Evolutionary conservation across 768 basidiomycete genomes (phyloP), one percentile per base, ranked within the genome.

Genomic region (Rhizopogon vesiculosus): DNA sequence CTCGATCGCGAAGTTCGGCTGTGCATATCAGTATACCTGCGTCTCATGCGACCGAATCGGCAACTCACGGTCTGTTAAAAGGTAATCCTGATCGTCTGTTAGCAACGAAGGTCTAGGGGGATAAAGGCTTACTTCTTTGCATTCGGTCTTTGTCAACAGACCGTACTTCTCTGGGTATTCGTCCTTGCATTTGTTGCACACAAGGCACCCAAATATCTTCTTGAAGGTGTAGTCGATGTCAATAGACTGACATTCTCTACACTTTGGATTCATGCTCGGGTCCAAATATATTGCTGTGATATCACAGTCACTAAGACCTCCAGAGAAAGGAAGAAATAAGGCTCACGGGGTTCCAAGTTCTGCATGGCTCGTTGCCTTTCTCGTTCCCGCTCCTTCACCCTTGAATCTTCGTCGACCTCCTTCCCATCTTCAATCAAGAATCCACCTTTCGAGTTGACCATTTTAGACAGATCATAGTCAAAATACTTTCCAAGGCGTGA

Each of bases 121-220:
- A 42, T 31, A 19, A 22, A 19, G 7, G 65, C 82, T 43, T 60
- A 89, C 92, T 77, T 93, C 89, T 72, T 95, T 97, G 71, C 96
- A 98, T 73, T 99, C 97, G 0, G 97, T 98, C 76, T 99, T 99
- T 6, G 97, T 99, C 55, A 99, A 71, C 7, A 99, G 76, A 67
- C 93, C 91, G 66, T 97, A 99, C 70, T 87, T 91, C 64, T 98
- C 95, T 7, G 94, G 91, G 54, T 84, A 80, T 56, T 87, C 85
- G 63, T 94, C 86, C 75, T 95, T 93, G 71, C 95, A 98, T 57
- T 79, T 82, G 63, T 89, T 87, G 74, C 97, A 99, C 1, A 98
- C 91, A 15, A 85, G 70, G 68, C 88, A 88, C 22, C 84, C 79
- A 65, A 98, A 98, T 33, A 92, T 84, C 62, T 87, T 90, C 66